phyloP scores from a whole-genome alignment of 2,329 filamentous ascomycete species.

The Diaporthe eres region DNA sequence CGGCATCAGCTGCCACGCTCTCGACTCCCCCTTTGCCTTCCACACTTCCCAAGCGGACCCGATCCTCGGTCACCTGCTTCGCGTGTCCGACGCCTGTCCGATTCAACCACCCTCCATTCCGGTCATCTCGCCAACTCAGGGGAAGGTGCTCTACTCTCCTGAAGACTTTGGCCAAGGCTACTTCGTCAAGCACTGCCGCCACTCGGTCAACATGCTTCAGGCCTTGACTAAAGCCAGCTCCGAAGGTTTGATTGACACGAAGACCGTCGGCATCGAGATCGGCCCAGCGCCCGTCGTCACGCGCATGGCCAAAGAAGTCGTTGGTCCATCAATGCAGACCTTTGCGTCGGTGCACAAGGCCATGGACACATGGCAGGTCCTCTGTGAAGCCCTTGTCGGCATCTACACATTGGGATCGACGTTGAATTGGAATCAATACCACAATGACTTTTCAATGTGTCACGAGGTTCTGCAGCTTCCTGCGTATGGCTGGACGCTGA shows the following conservation, averaged over 20 bases:
- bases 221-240: constrained; percentile 72
- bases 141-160: constrained; percentile 68
- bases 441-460: not conserved
- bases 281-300: constrained; percentile 79
- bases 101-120: constrained; percentile 64
- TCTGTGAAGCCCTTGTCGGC: not conserved
- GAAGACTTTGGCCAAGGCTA: constrained; percentile 70
- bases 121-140: constrained; percentile 78
- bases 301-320: constrained; percentile 76
- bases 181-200: constrained; percentile 74
- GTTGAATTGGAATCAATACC: constrained; percentile 6
- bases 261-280: constrained; percentile 79
- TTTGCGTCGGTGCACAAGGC: not conserved
- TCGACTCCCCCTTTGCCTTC: constrained; percentile 67
- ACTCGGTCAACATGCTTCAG: constrained; percentile 77
- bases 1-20: constrained; percentile 57
- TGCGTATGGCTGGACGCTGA: constrained; percentile 21
- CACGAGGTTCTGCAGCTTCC: constrained; percentile 16
- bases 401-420: not conserved
- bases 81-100: constrained; percentile 54
- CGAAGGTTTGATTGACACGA: constrained; percentile 70
- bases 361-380: not conserved
- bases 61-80: constrained; percentile 70
- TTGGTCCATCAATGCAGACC: constrained; percentile 64
- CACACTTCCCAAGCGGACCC: constrained; percentile 67